Evolutionary conservation across 2,329 filamentous ascomycete genomes (phyloP), one percentile per base, ranked within the genome.

Genomic region (Colletotrichum horii): DNA sequence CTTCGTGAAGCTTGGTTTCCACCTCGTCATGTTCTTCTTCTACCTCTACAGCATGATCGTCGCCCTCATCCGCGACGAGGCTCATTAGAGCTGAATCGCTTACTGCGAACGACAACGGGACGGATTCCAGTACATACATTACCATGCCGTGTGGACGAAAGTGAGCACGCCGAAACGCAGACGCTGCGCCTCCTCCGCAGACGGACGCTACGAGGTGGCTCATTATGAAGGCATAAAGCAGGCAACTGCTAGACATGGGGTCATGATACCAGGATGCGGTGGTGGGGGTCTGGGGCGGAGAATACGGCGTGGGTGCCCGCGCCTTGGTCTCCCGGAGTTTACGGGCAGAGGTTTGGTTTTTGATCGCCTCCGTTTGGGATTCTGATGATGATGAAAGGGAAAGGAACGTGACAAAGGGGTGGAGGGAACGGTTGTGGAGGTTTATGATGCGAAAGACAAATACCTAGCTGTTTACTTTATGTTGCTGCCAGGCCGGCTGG

Each of bases 11-110:
- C 95, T 99, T 58, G 97, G 96, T 72, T 99, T 99, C 91, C 97
- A 99, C 87, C 90, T 99, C 76, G 86, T 99, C 88, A 98, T 99
- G 96, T 99, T 99, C 92, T 99, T 99, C 93, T 99, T 98, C 92
- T 99, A 99, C 89, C 94, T 99, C 73, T 98, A 98, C 92, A 97
- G 95, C 93, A 97, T 97, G 95, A 97, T 97, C 81, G 96, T 98
- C 78, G 96, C 97, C 79, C 91, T 99, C 78, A 99, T 99, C 89
- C 93, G 94, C 83, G 97, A 98, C 86, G 97, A 99, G 88, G 92
- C 94, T 76, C 92, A 96, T 87, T 98, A 93, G 22, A 24, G 64
- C 22, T 58, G 26, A 62, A 24, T n/a, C 19, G 26, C n/a, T 26
- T 58, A 61, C 62, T 66, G 52, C 74, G 70, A 36, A 74, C 70